Conservation (phyloP, 2,329 filamentous ascomycete species). For the Ophidiomyces ophidiicola region DNA sequence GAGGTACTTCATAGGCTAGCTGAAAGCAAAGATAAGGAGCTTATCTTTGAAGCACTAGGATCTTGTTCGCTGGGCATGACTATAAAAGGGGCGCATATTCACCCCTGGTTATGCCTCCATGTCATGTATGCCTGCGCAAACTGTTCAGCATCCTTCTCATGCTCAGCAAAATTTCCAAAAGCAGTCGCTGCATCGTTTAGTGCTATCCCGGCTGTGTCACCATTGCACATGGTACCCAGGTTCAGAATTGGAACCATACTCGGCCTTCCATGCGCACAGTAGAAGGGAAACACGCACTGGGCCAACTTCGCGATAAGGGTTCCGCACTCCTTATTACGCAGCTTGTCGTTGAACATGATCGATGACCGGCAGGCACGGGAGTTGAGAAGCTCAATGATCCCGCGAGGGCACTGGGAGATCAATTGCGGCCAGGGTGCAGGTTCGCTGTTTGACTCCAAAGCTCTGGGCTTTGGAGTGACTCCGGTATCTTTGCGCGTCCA, state of each 20-base stretch:
- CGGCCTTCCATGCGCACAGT: slow-evolving; percentile 40
- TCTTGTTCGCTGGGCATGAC: too few relatives aligned
- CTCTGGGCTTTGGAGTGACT: not conserved
- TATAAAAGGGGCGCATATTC: too few relatives aligned
- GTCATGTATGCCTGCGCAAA: not conserved
- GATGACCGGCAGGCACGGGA: slow-evolving; percentile 39
- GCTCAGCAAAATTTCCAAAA: not conserved
- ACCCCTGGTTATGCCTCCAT: not conserved
- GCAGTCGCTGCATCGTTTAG: not conserved
- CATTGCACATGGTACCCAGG: slow-evolving; percentile 13
- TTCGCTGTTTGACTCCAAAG: not conserved
- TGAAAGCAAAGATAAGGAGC: too few relatives aligned
- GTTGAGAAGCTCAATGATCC: slow-evolving; percentile 53
- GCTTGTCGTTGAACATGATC: slow-evolving; percentile 41
- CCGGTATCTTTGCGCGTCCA: slow-evolving; percentile 51
- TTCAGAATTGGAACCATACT: slow-evolving; percentile 37
- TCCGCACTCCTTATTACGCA: slow-evolving; percentile 30
- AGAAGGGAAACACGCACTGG: slow-evolving; percentile 37
- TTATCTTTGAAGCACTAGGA: too few relatives aligned
- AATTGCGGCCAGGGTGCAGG: slow-evolving; percentile 43
- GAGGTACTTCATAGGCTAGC: too few relatives aligned
- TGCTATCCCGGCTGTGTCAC: not conserved
- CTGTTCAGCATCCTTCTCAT: not conserved
- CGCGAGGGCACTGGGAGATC: slow-evolving; percentile 59
- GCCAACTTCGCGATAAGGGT: slow-evolving; percentile 29